Percentiles rank a stretch among this genome's conserved stretches.
Conservation (phyloP, 1,284 basidiomycete genomes). For the Kwoniella shivajii region DNA sequence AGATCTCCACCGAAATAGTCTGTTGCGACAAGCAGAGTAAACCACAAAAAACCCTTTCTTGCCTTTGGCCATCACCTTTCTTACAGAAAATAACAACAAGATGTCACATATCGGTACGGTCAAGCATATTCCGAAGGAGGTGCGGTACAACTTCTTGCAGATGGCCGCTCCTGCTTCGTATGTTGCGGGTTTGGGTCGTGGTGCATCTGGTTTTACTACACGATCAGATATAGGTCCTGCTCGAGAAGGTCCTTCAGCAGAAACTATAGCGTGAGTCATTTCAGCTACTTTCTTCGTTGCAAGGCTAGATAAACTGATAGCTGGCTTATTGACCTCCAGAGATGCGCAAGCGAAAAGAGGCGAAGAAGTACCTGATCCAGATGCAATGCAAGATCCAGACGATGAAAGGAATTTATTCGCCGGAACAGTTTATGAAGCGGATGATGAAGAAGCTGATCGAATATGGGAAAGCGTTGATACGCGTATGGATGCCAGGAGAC, state of each 20-base stretch:
- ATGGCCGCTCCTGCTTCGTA: conserved; percentile 86
- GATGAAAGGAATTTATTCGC: conserved; percentile 96
- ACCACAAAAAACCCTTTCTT: neutral
- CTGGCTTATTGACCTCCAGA: conserved; percentile 52
- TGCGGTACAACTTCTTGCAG: conserved; percentile 50
- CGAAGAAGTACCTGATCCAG: conserved; percentile 80
- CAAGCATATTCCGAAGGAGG: conserved; percentile 50
- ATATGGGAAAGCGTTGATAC: conserved; percentile 90
- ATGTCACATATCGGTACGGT: conserved; percentile 51
- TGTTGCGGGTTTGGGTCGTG: conserved; percentile 94
- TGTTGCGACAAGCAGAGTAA: too few relatives aligned
- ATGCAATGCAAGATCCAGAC: conserved; percentile 89
- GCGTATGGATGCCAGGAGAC: conserved; percentile 84
- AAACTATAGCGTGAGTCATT: conserved; percentile 73
- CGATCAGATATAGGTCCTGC: conserved; percentile 99
- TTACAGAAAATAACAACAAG: conserved; percentile 13
- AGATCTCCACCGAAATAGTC: too few relatives aligned
- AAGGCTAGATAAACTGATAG: neutral
- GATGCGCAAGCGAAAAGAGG: conserved; percentile 80
- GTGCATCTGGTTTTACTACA: conserved; percentile 97
- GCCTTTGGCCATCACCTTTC: neutral
- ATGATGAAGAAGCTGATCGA: conserved; percentile 95
- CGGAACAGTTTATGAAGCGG: conserved; percentile 92
- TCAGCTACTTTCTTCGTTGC: neutral
- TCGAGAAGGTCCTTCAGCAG: conserved; percentile 87